Conservation (phyloP, 2,329 filamentous ascomycete species). For the Harringtonia lauricola region DNA sequence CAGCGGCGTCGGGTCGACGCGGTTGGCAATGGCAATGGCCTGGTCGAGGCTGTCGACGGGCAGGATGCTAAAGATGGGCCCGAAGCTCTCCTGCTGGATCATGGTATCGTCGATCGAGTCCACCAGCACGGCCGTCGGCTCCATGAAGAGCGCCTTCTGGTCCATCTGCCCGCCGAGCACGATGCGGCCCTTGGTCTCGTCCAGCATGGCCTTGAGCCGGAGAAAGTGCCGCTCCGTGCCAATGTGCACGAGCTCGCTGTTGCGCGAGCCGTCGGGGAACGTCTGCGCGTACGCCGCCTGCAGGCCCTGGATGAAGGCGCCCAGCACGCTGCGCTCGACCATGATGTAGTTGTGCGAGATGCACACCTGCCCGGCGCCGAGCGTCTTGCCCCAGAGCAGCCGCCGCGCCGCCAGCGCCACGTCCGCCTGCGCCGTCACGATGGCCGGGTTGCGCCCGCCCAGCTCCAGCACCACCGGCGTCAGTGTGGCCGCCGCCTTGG, state of each 20-base stretch:
- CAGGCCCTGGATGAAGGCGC: slow-evolving; percentile 63
- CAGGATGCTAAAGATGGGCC: slow-evolving; percentile 79
- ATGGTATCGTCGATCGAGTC: slow-evolving; percentile 65
- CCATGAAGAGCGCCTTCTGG: slow-evolving; percentile 70
- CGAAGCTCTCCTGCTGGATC: slow-evolving; percentile 78
- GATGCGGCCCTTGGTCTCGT: slow-evolving; percentile 71
- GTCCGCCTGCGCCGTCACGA: slow-evolving; percentile 69
- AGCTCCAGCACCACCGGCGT: slow-evolving; percentile 86
- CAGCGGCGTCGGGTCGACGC: slow-evolving; percentile 72
- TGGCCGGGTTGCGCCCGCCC: slow-evolving; percentile 83
- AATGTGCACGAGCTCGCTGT: slow-evolving; percentile 73
- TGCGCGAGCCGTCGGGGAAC: slow-evolving; percentile 71
- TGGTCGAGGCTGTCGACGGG: slow-evolving; percentile 72
- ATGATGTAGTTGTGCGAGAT: slow-evolving; percentile 88
- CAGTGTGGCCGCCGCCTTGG: slow-evolving; percentile 79
- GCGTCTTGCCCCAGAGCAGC: slow-evolving; percentile 77
- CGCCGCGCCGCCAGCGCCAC: slow-evolving; percentile 70
- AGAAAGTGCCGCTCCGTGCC: slow-evolving; percentile 71
- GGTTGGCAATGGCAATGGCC: slow-evolving; percentile 72
- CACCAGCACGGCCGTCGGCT: slow-evolving; percentile 85
- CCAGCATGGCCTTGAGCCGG: slow-evolving; percentile 85
- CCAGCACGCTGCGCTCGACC: slow-evolving; percentile 63
- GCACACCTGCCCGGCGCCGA: slow-evolving; percentile 86
- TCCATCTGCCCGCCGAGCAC: slow-evolving; percentile 79
- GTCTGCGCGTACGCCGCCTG: slow-evolving; percentile 62